Percentiles rank a stretch among this genome's conserved stretches.
Conservation (phyloP, 2,329 filamentous ascomycete species). For the Pseudopithomyces maydicus region DNA sequence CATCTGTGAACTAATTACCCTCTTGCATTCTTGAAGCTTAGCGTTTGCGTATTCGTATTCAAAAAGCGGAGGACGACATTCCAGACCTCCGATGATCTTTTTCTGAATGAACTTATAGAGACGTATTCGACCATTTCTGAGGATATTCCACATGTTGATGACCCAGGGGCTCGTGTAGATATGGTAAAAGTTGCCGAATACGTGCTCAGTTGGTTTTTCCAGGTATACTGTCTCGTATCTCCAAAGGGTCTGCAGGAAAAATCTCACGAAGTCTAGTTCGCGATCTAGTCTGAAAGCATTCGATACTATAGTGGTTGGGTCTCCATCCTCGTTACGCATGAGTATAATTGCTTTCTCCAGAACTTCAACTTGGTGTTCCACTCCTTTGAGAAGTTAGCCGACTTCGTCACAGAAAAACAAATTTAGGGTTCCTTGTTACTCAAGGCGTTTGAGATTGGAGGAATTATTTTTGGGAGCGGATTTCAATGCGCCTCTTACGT, state of each 20-base stretch:
- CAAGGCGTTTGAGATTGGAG: too few species aligned
- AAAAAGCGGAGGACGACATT: slow-evolving; percentile 19
- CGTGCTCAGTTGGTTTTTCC: slow-evolving; percentile 17
- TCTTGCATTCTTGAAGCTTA: slow-evolving; percentile 17
- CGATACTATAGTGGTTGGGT: slow-evolving; percentile 20
- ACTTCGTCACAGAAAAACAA: background rate
- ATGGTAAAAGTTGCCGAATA: slow-evolving; percentile 30
- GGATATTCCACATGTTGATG: slow-evolving; percentile 37
- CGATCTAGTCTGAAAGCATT: slow-evolving; percentile 21
- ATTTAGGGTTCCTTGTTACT: too few species aligned
- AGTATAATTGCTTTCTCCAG: slow-evolving; percentile 29
- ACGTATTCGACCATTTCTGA: slow-evolving; percentile 26
- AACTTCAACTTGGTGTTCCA: slow-evolving; percentile 16
- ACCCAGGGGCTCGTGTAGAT: slow-evolving; percentile 39
- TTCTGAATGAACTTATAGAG: slow-evolving; percentile 28
- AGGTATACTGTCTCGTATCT: slow-evolving; percentile 25
- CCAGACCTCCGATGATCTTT: slow-evolving; percentile 22
- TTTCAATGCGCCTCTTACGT: background rate
- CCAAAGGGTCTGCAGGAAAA: slow-evolving; percentile 29
- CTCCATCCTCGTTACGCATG: slow-evolving; percentile 19
- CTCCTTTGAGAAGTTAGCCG: background rate
- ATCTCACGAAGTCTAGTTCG: slow-evolving; percentile 28
- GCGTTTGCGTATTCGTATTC: slow-evolving; percentile 8
- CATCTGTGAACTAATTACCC: slow-evolving; percentile 16
- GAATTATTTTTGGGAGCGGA: too few species aligned